phyloP scores from a whole-genome alignment of 225 moss, liverwort and hornwort species.

The Physcomitrellopsis africana region DNA sequence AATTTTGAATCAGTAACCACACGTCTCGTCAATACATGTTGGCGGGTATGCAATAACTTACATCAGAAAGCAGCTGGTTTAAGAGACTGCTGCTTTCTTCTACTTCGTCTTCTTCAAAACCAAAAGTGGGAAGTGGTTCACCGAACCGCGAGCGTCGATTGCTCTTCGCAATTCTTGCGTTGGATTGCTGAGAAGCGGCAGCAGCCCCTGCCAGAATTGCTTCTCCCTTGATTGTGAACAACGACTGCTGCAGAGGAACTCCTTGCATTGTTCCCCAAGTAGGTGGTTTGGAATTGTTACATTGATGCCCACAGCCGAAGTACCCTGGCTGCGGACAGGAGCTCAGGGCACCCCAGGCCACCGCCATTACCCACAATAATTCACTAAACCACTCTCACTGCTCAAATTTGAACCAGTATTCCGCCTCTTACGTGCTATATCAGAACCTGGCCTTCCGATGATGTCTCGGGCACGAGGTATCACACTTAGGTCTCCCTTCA shows the following conservation, averaged over 20 bases:
- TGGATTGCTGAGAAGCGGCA: constrained; percentile 56
- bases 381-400: constrained; percentile 7
- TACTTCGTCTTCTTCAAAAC: constrained; percentile 48
- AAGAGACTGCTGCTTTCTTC: constrained; percentile 32
- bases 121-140: constrained; percentile 50
- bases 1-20: neutral
- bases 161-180: constrained; percentile 58
- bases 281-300: no score
- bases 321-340: constrained; percentile 21
- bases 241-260: constrained; percentile 23
- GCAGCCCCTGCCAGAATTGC: constrained; percentile 22
- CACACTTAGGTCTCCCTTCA: neutral
- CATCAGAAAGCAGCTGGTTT: constrained; percentile 46
- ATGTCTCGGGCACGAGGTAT: neutral
- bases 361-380: constrained; percentile 24
- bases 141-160: constrained; percentile 66
- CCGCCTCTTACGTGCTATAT: neutral
- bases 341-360: constrained; percentile 26
- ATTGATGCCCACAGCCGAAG: constrained; percentile 23
- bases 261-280: constrained; percentile 26
- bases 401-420: neutral
- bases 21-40: neutral
- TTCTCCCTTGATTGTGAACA: constrained; percentile 14
- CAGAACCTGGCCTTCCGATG: neutral
- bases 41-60: constrained; percentile 24